phyloP scores from a whole-genome alignment of 345 rosid genomes.

The Eucalyptus regnans region DNA sequence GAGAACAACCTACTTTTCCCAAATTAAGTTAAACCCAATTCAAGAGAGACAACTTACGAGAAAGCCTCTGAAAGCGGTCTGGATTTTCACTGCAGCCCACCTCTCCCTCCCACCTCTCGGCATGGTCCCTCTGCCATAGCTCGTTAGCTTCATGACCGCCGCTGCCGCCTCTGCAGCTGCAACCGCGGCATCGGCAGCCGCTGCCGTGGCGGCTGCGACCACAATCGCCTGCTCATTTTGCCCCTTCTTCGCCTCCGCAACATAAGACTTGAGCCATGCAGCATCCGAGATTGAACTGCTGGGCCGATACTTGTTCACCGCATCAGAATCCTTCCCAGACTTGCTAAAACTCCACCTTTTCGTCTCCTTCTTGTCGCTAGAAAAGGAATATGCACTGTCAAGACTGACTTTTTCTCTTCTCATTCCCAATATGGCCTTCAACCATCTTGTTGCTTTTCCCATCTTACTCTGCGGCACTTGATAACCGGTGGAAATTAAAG shows the following conservation, averaged over 20 bases:
- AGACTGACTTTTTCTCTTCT: slow-evolving; percentile 23
- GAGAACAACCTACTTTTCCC: not conserved
- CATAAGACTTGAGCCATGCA: slow-evolving; percentile 20
- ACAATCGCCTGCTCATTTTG: slow-evolving; percentile 49
- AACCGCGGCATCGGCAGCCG: slow-evolving; percentile 45
- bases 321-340: slow-evolving; percentile 6
- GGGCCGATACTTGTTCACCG: not conserved
- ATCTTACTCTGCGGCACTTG: slow-evolving; percentile 5
- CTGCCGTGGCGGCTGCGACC: slow-evolving; percentile 36
- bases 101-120: slow-evolving; percentile 16
- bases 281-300: slow-evolving; percentile 1
- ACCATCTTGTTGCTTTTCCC: slow-evolving; percentile 69
- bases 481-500: not conserved
- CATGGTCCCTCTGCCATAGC: slow-evolving; percentile 18
- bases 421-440: slow-evolving; percentile 55
- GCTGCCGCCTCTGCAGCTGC: slow-evolving; percentile 45
- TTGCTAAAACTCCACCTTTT: slow-evolving; percentile 41
- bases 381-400: not conserved
- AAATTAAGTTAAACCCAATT: not conserved
- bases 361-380: slow-evolving; percentile 21
- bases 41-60: slow-evolving; percentile 20
- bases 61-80: slow-evolving; percentile 47
- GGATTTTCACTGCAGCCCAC: slow-evolving; percentile 48
- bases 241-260: slow-evolving; percentile 29
- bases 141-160: slow-evolving; percentile 33